A percentile compares a stretch with the other conserved stretches of the same genome.
Conservation (phyloP, 139 green algal genomes). For the Volvox reticuliferus region DNA sequence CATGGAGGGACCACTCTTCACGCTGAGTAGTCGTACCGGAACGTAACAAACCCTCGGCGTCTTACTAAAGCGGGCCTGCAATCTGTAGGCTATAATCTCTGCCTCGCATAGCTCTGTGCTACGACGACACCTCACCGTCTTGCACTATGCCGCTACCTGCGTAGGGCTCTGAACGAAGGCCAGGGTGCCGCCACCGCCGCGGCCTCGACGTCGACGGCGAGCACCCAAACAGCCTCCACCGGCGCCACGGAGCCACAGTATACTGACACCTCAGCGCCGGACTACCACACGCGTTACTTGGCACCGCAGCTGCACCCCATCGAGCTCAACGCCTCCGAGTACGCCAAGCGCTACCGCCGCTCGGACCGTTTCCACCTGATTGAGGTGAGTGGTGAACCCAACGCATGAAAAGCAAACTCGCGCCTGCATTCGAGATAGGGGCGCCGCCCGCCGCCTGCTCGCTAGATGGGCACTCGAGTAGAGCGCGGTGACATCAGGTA, state of each 20-base stretch:
- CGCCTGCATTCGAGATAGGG: too few species aligned
- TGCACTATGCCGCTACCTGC: too few species aligned
- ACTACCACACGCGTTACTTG: conserved; percentile 45
- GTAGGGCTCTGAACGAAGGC: not conserved
- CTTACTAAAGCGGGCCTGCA: too few species aligned
- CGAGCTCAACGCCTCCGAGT: not conserved
- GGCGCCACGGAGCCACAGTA: not conserved
- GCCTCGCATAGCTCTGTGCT: not conserved
- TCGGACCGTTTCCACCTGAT: conserved; percentile 35
- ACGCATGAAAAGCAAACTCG: too few species aligned
- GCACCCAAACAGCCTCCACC: not conserved
- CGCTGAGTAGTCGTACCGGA: too few species aligned
- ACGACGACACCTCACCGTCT: too few species aligned
- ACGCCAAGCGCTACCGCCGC: conserved; percentile 27
- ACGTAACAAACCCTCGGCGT: too few species aligned
- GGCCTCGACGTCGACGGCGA: not conserved
- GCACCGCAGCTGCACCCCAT: conserved; percentile 26
- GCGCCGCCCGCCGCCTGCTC: too few species aligned
- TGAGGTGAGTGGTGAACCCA: not conserved
- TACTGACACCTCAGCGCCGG: not conserved
- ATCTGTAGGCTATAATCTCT: not conserved
- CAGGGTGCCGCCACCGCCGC: not conserved
- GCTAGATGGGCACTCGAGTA: too few species aligned
- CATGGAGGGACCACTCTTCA: too few species aligned
- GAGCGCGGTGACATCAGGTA: too few species aligned